Evolutionary conservation across 768 basidiomycete species (phyloP).

Genomic region (Calocera cornea): DNA sequence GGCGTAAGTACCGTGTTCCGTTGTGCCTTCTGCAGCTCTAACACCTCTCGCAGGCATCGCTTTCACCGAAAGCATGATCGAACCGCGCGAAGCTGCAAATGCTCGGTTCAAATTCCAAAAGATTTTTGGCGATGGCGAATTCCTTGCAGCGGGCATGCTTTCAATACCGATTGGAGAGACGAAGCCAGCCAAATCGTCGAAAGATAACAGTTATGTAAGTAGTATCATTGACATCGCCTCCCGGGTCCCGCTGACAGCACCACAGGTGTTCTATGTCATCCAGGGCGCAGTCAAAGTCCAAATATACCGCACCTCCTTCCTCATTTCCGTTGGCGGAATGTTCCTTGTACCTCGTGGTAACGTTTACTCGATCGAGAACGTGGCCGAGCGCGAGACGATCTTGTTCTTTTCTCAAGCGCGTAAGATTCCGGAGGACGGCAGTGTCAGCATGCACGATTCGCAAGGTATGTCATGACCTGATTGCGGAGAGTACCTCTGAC

Average conservation of each 20-base stretch:
- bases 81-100: slow-evolving; percentile 45
- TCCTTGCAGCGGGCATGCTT: slow-evolving; percentile 81
- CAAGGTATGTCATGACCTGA: neutral
- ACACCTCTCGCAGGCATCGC: slow-evolving; percentile 46
- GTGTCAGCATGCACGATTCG: neutral
- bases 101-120: slow-evolving; percentile 77
- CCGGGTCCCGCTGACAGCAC: neutral
- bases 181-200: slow-evolving; percentile 78
- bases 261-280: slow-evolving; percentile 62
- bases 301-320: slow-evolving; percentile 63
- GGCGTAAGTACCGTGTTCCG: slow-evolving; percentile 44
- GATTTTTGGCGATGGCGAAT: slow-evolving; percentile 80
- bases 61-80: slow-evolving; percentile 55
- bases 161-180: slow-evolving; percentile 61
- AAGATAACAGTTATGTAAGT: slow-evolving; percentile 85
- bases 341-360: slow-evolving; percentile 91
- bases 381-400: slow-evolving; percentile 60
- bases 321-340: slow-evolving; percentile 70
- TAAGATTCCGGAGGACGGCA: slow-evolving; percentile 27
- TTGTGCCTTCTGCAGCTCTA: neutral
- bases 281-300: slow-evolving; percentile 80
- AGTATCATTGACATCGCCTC: neutral
- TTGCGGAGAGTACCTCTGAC: neutral
- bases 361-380: slow-evolving; percentile 79
- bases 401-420: slow-evolving; percentile 89